These are phyloP conservation scores for Phlegmacium glaucopus DNA, from an alignment of 768 basidiomycete species.

Conservation along the genomic window DNA sequence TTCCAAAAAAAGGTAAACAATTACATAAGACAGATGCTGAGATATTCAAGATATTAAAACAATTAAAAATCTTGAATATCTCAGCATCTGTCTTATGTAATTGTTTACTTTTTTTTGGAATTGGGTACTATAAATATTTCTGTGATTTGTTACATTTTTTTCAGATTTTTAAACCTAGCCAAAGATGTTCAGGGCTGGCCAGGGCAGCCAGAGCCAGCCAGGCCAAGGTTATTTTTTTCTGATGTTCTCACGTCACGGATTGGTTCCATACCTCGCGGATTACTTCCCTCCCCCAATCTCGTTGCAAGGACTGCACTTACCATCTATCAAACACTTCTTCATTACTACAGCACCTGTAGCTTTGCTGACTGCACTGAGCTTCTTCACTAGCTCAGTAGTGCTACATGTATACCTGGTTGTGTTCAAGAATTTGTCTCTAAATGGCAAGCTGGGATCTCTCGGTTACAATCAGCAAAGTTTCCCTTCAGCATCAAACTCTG, in stretches of 20 bases:
- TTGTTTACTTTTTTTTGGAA: too few species aligned
- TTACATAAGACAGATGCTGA: too few species aligned
- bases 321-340: background rate
- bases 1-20: too few species aligned
- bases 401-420: background rate
- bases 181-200: too few species aligned
- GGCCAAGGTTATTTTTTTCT: too few species aligned
- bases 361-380: background rate
- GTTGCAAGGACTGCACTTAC: background rate
- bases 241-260: background rate
- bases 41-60: too few species aligned
- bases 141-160: too few species aligned
- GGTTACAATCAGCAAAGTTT: background rate
- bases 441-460: background rate
- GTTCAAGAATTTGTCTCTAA: background rate
- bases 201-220: too few species aligned
- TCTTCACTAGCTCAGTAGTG: background rate
- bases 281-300: conserved; percentile 2
- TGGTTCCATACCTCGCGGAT: background rate
- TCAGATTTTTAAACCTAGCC: too few species aligned
- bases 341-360: background rate
- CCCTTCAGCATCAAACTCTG: conserved; percentile 1
- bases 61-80: too few species aligned
- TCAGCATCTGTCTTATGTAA: too few species aligned
- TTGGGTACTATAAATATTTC: too few species aligned